These are phyloP conservation scores for Phyllachora maydis DNA, from an alignment of 2,329 filamentous ascomycete genomes.

Conservation along the genomic window DNA sequence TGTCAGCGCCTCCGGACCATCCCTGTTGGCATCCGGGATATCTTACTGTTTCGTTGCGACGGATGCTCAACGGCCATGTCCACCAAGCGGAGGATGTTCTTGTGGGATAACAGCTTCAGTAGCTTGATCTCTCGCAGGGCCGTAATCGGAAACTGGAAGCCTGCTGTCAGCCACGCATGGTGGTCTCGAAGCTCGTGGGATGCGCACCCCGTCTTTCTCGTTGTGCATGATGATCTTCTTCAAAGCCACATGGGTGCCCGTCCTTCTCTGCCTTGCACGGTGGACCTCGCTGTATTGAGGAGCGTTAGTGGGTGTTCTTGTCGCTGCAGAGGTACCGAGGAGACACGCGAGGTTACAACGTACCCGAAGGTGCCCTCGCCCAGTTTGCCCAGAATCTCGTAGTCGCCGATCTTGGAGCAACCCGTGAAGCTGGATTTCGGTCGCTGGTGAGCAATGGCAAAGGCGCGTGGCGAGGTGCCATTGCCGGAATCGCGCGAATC, in stretches of 20 bases:
- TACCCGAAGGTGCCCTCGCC: slow-evolving; percentile 92
- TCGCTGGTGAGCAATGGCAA: slow-evolving; percentile 33
- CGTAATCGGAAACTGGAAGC: slow-evolving; percentile 71
- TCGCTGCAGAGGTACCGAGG: too few species aligned
- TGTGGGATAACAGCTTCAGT: slow-evolving; percentile 81
- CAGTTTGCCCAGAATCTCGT: slow-evolving; percentile 63
- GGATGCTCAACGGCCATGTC: slow-evolving; percentile 89
- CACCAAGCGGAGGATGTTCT: slow-evolving; percentile 68
- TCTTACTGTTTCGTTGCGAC: too few species aligned
- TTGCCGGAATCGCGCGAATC: slow-evolving; percentile 4
- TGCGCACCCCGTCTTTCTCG: slow-evolving; percentile 71
- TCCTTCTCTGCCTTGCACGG: slow-evolving; percentile 61
- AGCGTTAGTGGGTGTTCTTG: slow-evolving; percentile 7
- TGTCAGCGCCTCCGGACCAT: too few species aligned
- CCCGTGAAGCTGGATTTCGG: slow-evolving; percentile 49
- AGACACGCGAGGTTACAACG: slow-evolving; percentile 13
- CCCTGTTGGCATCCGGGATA: too few species aligned
- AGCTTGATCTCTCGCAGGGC: slow-evolving; percentile 95
- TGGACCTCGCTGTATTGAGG: slow-evolving; percentile 52
- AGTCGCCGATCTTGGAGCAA: slow-evolving; percentile 66
- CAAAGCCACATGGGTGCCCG: slow-evolving; percentile 58
- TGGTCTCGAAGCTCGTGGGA: slow-evolving; percentile 4
- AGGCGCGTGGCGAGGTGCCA: slow-evolving; percentile 27
- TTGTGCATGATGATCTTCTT: slow-evolving; percentile 99
- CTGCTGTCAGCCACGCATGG: slow-evolving; percentile 3